Base-by-base conservation (phyloP, 2,329 filamentous ascomycete species). In the Ciborinia camelliae region DNA sequence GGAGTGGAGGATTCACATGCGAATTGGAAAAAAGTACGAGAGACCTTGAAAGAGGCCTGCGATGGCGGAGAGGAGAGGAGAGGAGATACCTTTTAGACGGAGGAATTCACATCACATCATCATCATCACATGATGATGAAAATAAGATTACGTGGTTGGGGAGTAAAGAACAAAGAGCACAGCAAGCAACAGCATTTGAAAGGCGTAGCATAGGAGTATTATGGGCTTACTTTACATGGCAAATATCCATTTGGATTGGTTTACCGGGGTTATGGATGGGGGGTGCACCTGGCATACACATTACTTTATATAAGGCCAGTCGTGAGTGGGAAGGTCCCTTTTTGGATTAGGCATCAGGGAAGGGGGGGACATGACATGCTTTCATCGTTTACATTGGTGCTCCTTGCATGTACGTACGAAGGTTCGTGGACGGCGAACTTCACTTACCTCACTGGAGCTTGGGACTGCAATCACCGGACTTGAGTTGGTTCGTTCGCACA, bases 31-130 rank as follows among this genome's bases (percentile, higher is more conserved):
- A 48, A 28, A 48, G 45, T 28, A 58, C 26, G 23, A 39, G 51
- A 57, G 30, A 57, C 32, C 41, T n/a, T n/a, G n/a, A n/a, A 37
- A 20, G 39, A 43, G 41, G 35, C 41, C 28, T 58, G 41, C 54
- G 54, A 58, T 43, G 32, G 35, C 12, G 39, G n/a, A n/a, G n/a
- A n/a, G n/a, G n/a, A n/a, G n/a, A n/a, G n/a, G n/a, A 35, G 58
- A 51, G 69, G 62, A 67, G 66, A 68, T 69, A 62, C 58, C 58
- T 41, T 35, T 62, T 39, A 62, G 45, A 62, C 58, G 54, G 30
- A 30, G 54, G 41, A 58, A 58, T 58, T 58, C 39, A 58, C 52
- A 37, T 54, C 35, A 54, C 35, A 54, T 30, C 51, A 37, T 53
- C 20, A 53, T n/a, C 51, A 53, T 37, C 39, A 45, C 20, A 18